Evolutionary conservation across 1,284 basidiomycete genomes (phyloP).

Genomic region (Malassezia globosa): DNA sequence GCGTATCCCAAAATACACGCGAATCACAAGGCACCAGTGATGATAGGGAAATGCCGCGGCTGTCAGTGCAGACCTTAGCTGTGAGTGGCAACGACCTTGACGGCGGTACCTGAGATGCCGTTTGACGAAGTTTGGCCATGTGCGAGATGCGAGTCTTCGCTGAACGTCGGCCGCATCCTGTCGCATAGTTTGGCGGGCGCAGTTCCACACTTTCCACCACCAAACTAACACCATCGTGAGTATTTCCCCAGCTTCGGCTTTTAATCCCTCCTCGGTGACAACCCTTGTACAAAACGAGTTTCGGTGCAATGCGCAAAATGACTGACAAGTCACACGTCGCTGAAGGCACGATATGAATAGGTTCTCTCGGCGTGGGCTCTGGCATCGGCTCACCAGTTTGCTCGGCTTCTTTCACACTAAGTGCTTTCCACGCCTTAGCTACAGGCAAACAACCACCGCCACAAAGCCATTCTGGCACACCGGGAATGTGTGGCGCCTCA

Average conservation of each 20-base stretch:
- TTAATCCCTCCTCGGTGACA: conserved; percentile 51
- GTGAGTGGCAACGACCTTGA: too few species aligned
- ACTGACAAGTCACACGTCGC: conserved; percentile 48
- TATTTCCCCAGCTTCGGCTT: conserved; percentile 53
- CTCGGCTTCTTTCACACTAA: conserved; percentile 9
- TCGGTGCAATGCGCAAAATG: conserved; percentile 51
- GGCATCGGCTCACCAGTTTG: conserved; percentile 5
- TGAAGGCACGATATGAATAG: neutral
- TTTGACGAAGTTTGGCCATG: conserved; percentile 17
- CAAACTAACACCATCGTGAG: conserved; percentile 53
- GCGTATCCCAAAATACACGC: conserved; percentile 1
- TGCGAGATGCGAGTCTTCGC: conserved; percentile 30
- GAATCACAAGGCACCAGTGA: neutral
- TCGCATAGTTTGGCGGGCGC: conserved; percentile 22
- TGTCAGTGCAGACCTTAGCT: neutral
- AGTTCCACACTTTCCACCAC: conserved; percentile 51
- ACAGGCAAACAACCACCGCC: conserved; percentile 19
- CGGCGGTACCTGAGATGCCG: neutral
- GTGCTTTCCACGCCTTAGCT: conserved; percentile 28
- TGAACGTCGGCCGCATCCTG: conserved; percentile 20
- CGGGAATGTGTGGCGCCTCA: conserved; percentile 44
- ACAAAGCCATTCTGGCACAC: conserved; percentile 15
- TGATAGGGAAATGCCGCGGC: neutral
- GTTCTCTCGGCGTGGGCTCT: neutral
- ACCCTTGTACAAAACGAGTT: conserved; percentile 51